Percentiles rank a stretch among this genome's conserved stretches.
Evolutionary conservation across 2,329 filamentous ascomycete species (phyloP).

Genomic region (Fusarium begoniae): DNA sequence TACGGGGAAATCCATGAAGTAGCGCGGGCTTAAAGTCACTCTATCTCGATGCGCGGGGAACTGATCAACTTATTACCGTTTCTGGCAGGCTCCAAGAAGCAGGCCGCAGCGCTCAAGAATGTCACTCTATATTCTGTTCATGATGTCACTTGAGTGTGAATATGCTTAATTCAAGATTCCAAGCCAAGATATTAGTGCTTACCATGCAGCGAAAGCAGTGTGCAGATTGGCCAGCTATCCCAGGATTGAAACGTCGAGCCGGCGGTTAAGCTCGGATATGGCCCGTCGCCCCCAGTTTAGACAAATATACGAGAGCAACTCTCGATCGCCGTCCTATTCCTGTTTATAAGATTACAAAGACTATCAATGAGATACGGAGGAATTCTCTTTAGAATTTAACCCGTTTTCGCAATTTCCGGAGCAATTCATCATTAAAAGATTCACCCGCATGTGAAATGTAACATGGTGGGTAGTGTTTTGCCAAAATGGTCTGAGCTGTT

Average conservation of each 20-base stretch:
- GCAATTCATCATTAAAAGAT: background rate
- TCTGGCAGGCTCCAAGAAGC: background rate
- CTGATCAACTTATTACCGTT: background rate
- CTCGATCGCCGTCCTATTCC: too few relatives aligned
- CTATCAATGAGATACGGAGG: rapidly evolving
- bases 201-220: too few relatives aligned
- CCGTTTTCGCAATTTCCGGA: rapidly evolving
- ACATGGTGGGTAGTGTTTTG: too few relatives aligned
- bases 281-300: rapidly evolving
- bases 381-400: rapidly evolving
- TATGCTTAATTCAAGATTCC: background rate
- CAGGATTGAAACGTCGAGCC: background rate
- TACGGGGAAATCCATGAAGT: too few relatives aligned
- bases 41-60: background rate
- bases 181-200: background rate
- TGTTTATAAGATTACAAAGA: too few relatives aligned
- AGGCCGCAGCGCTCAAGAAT: background rate
- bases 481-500: too few relatives aligned
- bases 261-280: background rate
- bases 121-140: background rate
- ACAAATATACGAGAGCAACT: background rate
- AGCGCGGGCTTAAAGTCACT: background rate
- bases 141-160: background rate
- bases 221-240: background rate
- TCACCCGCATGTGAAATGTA: background rate